These are phyloP conservation scores for Exophiala lecanii-corni DNA, from an alignment of 2,329 filamentous ascomycete species.

Conservation along the genomic window DNA sequence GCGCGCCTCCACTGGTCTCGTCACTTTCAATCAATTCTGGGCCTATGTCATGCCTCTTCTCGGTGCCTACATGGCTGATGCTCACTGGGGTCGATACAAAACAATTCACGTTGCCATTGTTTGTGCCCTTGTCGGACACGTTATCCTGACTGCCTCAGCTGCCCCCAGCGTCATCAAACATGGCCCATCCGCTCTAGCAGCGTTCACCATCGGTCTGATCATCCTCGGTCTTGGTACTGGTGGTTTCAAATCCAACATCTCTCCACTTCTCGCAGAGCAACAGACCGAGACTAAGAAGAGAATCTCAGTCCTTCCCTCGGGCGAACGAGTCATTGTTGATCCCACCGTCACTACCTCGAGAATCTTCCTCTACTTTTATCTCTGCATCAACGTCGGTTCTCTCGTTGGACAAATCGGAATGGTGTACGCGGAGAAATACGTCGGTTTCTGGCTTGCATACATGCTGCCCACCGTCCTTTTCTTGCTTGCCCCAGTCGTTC, in stretches of 20 bases:
- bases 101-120: slow-evolving; percentile 64
- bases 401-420: slow-evolving; percentile 59
- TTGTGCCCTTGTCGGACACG: slow-evolving; percentile 62
- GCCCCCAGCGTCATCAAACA: slow-evolving; percentile 59
- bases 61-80: slow-evolving; percentile 61
- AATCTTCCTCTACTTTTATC: slow-evolving; percentile 67
- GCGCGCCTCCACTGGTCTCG: slow-evolving; percentile 49
- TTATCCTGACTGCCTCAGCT: slow-evolving; percentile 61
- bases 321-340: slow-evolving; percentile 67
- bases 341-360: slow-evolving; percentile 63
- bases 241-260: slow-evolving; percentile 78
- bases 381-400: slow-evolving; percentile 66
- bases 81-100: slow-evolving; percentile 63
- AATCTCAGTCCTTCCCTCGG: slow-evolving; percentile 52
- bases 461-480: slow-evolving; percentile 64
- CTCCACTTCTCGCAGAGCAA: slow-evolving; percentile 67
- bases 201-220: slow-evolving; percentile 60
- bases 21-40: slow-evolving; percentile 58
- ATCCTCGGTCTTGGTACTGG: slow-evolving; percentile 72
- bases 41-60: slow-evolving; percentile 57
- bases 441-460: slow-evolving; percentile 71
- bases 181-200: slow-evolving; percentile 55
- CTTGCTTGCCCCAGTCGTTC: slow-evolving; percentile 56
- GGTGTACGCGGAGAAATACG: slow-evolving; percentile 69
- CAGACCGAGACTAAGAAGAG: slow-evolving; percentile 56